A percentile compares a stretch with the other conserved stretches of the same genome.
Conservation (phyloP, 495 filamentous ascomycete genomes). For the Melanomma pulvis-pyrius region DNA sequence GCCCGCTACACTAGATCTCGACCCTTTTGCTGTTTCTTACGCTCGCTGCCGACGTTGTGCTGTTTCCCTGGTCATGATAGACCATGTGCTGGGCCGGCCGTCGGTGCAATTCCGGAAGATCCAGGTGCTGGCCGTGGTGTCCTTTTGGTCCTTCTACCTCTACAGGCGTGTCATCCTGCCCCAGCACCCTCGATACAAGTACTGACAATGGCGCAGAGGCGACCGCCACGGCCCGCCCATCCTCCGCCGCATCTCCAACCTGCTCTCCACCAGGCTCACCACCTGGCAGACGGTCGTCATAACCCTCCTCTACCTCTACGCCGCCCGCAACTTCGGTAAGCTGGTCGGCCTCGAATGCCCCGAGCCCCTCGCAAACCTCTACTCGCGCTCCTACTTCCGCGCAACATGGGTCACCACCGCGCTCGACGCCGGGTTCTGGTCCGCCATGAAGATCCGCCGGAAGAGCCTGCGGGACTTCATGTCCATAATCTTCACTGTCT, state of each 20-base stretch:
- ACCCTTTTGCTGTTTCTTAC: neutral
- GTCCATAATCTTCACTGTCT: slow-evolving; percentile 78
- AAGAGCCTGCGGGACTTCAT: slow-evolving; percentile 82
- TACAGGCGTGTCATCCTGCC: slow-evolving; percentile 56
- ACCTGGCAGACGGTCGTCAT: slow-evolving; percentile 87
- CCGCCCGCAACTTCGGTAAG: slow-evolving; percentile 88
- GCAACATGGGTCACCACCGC: slow-evolving; percentile 97
- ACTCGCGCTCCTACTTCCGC: slow-evolving; percentile 91
- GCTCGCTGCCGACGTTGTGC: neutral
- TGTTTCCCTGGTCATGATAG: slow-evolving; percentile 51
- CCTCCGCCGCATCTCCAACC: slow-evolving; percentile 70
- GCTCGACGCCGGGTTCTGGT: slow-evolving; percentile 96
- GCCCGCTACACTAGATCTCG: neutral
- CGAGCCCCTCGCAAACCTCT: slow-evolving; percentile 92
- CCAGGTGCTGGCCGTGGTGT: slow-evolving; percentile 86
- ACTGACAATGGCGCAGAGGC: slow-evolving; percentile 58
- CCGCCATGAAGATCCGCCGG: slow-evolving; percentile 84
- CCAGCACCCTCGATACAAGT: neutral
- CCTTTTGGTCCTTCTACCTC: slow-evolving; percentile 88
- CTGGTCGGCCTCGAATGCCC: slow-evolving; percentile 88
- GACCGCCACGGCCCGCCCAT: slow-evolving; percentile 84
- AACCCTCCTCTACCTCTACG: slow-evolving; percentile 88
- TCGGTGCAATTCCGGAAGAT: slow-evolving; percentile 89
- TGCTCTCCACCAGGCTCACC: slow-evolving; percentile 70
- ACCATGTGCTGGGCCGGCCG: slow-evolving; percentile 90